A percentile compares a stretch with the other conserved stretches of the same genome.
Conservation (phyloP, 2,329 filamentous ascomycete species). For the Nigrograna mackinnonii region DNA sequence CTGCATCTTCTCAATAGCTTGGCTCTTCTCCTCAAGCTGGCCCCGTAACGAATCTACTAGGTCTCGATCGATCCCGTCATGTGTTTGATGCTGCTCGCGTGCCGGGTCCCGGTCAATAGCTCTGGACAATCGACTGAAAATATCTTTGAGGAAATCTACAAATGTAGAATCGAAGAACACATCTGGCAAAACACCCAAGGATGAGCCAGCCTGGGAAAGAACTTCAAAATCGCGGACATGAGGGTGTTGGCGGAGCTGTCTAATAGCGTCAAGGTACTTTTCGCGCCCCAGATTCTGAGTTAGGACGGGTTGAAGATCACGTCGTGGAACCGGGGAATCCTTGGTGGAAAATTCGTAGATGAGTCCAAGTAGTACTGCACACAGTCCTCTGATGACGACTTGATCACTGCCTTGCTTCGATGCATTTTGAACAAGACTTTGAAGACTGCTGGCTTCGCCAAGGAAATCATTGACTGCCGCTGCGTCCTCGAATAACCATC, state of each 20-base stretch:
- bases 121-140: conserved; percentile 81
- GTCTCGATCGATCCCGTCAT: conserved; percentile 92
- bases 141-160: conserved; percentile 94
- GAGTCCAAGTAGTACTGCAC: conserved; percentile 81
- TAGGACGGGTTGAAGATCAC: conserved; percentile 79
- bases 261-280: conserved; percentile 81
- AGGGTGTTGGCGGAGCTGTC: conserved; percentile 75
- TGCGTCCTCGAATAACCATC: conserved; percentile 91
- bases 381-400: conserved; percentile 77
- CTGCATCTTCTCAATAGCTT: conserved; percentile 61
- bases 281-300: conserved; percentile 79
- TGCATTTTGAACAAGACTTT: conserved; percentile 78
- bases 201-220: conserved; percentile 64
- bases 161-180: conserved; percentile 86
- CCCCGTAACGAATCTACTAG: conserved; percentile 82
- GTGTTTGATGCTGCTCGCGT: conserved; percentile 80
- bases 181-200: conserved; percentile 65
- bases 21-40: conserved; percentile 75
- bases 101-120: conserved; percentile 91
- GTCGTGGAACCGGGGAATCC: conserved; percentile 85
- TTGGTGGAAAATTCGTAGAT: conserved; percentile 98
- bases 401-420: conserved; percentile 57
- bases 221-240: conserved; percentile 90
- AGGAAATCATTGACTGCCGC: conserved; percentile 92
- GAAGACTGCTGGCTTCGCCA: conserved; percentile 88